These are phyloP conservation scores for Bonia amplexicaulis DNA, from an alignment of 176 grass and related monocot genomes.

Conservation along the genomic window DNA sequence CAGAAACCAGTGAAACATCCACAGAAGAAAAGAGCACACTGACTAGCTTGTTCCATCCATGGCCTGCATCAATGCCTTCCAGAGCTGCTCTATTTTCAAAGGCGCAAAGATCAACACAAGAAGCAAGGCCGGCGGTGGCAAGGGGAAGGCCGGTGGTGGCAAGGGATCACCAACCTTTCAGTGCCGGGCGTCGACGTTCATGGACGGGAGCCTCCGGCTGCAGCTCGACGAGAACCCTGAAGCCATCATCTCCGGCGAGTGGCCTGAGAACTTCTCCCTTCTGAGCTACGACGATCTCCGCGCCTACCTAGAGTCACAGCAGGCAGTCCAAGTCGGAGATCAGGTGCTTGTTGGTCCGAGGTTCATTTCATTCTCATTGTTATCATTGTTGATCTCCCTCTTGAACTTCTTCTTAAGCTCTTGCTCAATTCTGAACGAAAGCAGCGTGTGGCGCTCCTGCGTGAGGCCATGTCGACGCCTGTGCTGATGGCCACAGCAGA, in stretches of 20 bases:
- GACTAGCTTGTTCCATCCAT: constrained; percentile 16
- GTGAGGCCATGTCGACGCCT: constrained; percentile 63
- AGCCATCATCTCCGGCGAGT: constrained; percentile 80
- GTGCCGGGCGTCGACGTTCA: constrained; percentile 46
- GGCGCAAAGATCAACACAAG: constrained; percentile 9
- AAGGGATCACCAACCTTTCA: constrained; percentile 23
- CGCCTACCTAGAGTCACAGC: constrained; percentile 53
- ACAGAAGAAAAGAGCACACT: constrained; percentile 14
- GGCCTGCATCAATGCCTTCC: constrained; percentile 60
- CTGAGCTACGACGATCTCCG: constrained; percentile 74
- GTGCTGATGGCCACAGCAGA: constrained; percentile 40
- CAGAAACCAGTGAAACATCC: not conserved
- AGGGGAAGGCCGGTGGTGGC: not conserved
- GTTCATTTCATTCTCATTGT: not conserved
- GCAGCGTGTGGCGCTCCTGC: constrained; percentile 21
- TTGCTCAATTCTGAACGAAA: constrained; percentile 9
- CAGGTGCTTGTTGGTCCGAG: constrained; percentile 25
- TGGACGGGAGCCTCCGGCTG: constrained; percentile 42
- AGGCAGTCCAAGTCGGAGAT: not conserved
- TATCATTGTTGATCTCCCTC: not conserved
- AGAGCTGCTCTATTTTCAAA: constrained; percentile 25
- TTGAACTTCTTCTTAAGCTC: not conserved
- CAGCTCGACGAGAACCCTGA: constrained; percentile 83
- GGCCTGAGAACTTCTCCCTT: constrained; percentile 79
- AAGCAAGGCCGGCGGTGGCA: not conserved